Percentiles rank a stretch among this genome's conserved stretches.
phyloP scores from a whole-genome alignment of 345 rosid genomes.

The Bretschneidera sinensis region DNA sequence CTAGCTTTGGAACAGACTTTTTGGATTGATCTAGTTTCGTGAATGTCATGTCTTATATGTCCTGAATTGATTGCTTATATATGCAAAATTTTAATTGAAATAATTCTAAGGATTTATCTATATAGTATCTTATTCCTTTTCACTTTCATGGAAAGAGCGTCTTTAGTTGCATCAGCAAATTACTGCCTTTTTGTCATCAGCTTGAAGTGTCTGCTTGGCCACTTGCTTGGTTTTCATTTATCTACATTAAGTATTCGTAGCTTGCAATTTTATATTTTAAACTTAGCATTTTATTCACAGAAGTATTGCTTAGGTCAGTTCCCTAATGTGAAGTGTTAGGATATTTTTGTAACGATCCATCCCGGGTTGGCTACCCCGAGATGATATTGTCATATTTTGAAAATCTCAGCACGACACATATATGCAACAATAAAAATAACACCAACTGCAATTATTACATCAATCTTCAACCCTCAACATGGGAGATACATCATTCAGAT shows the following conservation, averaged over 20 bases:
- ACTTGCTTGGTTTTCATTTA: too few relatives aligned
- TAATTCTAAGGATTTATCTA: not conserved
- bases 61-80: not conserved
- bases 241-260: too few relatives aligned
- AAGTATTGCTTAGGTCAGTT: conserved; percentile 2
- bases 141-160: not conserved
- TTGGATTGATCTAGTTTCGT: not conserved
- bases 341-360: too few relatives aligned
- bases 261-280: not conserved
- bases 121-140: not conserved
- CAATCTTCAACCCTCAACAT: too few relatives aligned
- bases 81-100: not conserved
- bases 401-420: too few relatives aligned
- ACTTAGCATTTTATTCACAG: not conserved
- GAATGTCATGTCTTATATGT: not conserved
- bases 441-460: too few relatives aligned
- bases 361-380: too few relatives aligned
- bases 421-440: too few relatives aligned
- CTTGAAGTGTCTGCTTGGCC: not conserved
- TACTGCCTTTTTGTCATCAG: not conserved
- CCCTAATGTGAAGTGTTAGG: too few relatives aligned
- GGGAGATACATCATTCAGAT: too few relatives aligned
- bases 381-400: too few relatives aligned
- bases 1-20: not conserved
- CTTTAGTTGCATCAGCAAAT: not conserved